Evolutionary conservation across 2,329 filamentous ascomycete genomes (phyloP), one percentile per base, ranked within the genome.

Genomic region (Hypoxylon sp.): DNA sequence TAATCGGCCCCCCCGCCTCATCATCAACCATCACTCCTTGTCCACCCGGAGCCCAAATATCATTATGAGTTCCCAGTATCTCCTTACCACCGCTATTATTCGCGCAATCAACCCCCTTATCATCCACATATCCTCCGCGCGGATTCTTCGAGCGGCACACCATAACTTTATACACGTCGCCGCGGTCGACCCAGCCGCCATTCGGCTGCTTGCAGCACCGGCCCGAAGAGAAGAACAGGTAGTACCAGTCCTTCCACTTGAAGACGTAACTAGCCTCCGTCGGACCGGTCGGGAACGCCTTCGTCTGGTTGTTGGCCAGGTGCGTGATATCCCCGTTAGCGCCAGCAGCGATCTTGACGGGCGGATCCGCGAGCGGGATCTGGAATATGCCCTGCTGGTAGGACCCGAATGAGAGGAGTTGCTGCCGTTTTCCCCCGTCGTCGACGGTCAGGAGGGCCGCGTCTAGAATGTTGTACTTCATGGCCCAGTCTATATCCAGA

Each of bases 371-470:
- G 14, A 73, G 62, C 19, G 70, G 72, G 7, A 74, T 56, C 61
- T 73, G 70, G 65, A 67, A 74, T 34, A 74, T 41, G 9, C 72
- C 71, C 29, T 69, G 61, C 54, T 74, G 72, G 63, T 74, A 73
- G 37, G 71, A 73, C 25, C 71, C 70, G 39, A 72, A 73, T 2
- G 68, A 58, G 16, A 73, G 62, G 1, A 71, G 61, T 16, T 70
- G 55, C n/a, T 63, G 47, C 6, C 59, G 60, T 16, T 52, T 57
- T 0, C 57, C 54, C 5, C 46, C 66, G 12, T 67, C 64, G 21
- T 55, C 63, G 23, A 68, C 46, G 11, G 63, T 68, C 9, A 73
- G 43, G 6, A 74, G 65, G 1, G 62, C 55, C 6, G 63, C 67
- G 59, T 74, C 71, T 1, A 74, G 71, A 43, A 71, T 63, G 59